Evolutionary conservation across 2,329 filamentous ascomycete species (phyloP).

Genomic region (Colletotrichum shisoi): DNA sequence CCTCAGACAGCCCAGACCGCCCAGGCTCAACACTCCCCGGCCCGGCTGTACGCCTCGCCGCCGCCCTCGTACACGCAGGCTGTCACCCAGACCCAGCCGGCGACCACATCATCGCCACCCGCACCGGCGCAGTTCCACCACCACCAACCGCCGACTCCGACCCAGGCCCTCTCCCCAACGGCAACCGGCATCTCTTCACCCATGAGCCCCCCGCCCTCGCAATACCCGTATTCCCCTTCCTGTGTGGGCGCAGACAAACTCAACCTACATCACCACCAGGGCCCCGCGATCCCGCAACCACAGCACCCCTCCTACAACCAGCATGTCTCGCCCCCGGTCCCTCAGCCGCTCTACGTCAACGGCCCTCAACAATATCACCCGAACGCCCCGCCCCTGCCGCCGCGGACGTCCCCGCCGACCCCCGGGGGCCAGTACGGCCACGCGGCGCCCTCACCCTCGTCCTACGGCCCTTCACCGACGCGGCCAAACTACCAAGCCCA

Average conservation of each 20-base stretch:
- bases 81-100: not conserved
- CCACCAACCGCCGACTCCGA: slow-evolving; percentile 8
- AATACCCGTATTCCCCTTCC: slow-evolving; percentile 26
- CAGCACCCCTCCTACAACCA: slow-evolving; percentile 4
- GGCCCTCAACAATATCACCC: slow-evolving; percentile 13
- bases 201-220: slow-evolving; percentile 9
- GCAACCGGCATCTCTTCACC: slow-evolving; percentile 9
- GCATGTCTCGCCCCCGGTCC: slow-evolving; percentile 17
- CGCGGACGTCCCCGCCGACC: slow-evolving; percentile 11
- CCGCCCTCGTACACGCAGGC: slow-evolving; percentile 32
- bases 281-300: not conserved
- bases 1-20: not conserved
- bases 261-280: not conserved
- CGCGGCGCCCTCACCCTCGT: slow-evolving; percentile 5
- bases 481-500: slow-evolving; percentile 14
- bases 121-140: slow-evolving; percentile 15
- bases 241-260: slow-evolving; percentile 5
- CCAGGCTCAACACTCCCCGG: slow-evolving; percentile 1
- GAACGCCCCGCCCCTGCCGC: slow-evolving; percentile 23
- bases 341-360: slow-evolving; percentile 24
- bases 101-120: slow-evolving; percentile 5
- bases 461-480: slow-evolving; percentile 23
- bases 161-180: slow-evolving; percentile 17
- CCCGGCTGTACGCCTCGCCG: slow-evolving; percentile 19
- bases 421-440: not conserved